Conservation (phyloP, 2,329 filamentous ascomycete species). For the Pseudocercospora vitis region DNA sequence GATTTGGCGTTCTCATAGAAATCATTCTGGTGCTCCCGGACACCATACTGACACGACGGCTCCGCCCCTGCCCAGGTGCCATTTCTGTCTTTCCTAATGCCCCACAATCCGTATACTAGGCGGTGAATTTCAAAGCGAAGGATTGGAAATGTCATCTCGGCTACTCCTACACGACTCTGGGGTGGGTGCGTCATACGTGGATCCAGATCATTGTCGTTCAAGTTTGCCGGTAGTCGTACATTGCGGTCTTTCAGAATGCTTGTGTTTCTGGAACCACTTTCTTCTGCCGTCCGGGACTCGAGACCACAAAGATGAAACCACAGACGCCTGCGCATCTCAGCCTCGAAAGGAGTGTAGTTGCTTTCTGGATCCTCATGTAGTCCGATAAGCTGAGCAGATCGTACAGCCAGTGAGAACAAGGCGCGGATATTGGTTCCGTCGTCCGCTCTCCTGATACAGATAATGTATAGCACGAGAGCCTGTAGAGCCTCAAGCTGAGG, state of each 20-base stretch:
- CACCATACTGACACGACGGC: not conserved
- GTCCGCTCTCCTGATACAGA: conserved; percentile 24
- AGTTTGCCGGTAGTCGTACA: conserved; percentile 28
- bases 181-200: conserved; percentile 24
- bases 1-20: conserved; percentile 19
- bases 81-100: conserved; percentile 16
- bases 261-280: conserved; percentile 22
- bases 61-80: conserved; percentile 10
- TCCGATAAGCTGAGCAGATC: conserved; percentile 26
- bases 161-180: conserved; percentile 24
- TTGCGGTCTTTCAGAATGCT: conserved; percentile 27
- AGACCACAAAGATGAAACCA: conserved; percentile 31
- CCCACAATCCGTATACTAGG: conserved; percentile 23
- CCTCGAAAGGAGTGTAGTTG: conserved; percentile 23
- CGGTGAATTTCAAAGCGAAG: conserved; percentile 29
- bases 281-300: conserved; percentile 32
- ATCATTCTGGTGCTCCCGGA: conserved; percentile 20
- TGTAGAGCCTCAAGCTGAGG: conserved; percentile 27
- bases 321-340: conserved; percentile 26
- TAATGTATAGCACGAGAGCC: conserved; percentile 28
- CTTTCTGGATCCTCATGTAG: conserved; percentile 23
- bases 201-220: conserved; percentile 33
- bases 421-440: conserved; percentile 19
- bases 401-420: conserved; percentile 25
- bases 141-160: conserved; percentile 29